Conservation (phyloP, 225 moss, liverwort and hornwort genomes). For the Physcomitrellopsis africana region DNA sequence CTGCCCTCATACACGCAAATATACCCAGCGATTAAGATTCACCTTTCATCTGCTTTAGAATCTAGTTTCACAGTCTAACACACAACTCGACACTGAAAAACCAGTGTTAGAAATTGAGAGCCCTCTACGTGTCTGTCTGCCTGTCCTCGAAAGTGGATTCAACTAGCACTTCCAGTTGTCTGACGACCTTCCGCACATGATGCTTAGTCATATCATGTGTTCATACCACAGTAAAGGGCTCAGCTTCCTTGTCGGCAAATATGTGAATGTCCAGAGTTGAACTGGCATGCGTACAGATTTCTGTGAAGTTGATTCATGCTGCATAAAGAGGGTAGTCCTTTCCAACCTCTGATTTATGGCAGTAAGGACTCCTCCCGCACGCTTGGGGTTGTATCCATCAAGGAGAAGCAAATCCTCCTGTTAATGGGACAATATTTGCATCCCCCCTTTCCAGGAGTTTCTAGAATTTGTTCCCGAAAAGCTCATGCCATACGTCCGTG, state of each 20-base stretch:
- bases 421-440: constrained; percentile 19
- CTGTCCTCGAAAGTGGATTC: not conserved
- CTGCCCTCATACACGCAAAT: not conserved
- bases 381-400: not conserved
- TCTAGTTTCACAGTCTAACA: constrained; percentile 33
- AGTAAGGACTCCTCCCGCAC: constrained; percentile 6
- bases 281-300: constrained; percentile 1
- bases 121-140: not conserved
- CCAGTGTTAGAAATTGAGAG: constrained; percentile 16
- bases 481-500: constrained; percentile 83
- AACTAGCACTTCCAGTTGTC: constrained; percentile 10
- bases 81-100: constrained; percentile 33
- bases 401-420: not conserved
- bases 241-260: constrained; percentile 2
- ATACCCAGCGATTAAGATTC: not conserved
- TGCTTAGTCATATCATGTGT: constrained; percentile 4
- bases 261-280: not conserved
- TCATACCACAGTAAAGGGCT: constrained; percentile 5
- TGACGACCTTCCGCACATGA: not conserved
- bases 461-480: constrained; percentile 54
- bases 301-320: not conserved
- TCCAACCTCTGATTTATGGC: too few species aligned
- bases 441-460: not conserved
- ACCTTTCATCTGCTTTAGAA: constrained; percentile 16
- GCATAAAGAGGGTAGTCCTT: not conserved